Conservation (phyloP, 2,329 filamentous ascomycete genomes). For the Nemania sp. region DNA sequence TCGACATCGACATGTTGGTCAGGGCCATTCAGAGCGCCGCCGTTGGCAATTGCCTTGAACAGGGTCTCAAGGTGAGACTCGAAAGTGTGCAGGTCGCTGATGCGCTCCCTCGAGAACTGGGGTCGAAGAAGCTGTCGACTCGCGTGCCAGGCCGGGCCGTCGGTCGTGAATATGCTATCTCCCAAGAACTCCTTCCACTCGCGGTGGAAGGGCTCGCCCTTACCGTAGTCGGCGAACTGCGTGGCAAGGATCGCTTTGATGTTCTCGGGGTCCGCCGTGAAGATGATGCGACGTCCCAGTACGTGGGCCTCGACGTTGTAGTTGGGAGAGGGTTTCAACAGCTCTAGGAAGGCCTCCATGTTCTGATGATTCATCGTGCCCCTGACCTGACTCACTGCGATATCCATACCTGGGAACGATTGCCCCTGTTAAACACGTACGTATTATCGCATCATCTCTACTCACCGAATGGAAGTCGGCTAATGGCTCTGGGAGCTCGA, state of each 20-base stretch:
- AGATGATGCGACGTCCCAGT: slow-evolving; percentile 63
- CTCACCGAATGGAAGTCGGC: slow-evolving; percentile 52
- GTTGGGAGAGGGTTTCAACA: slow-evolving; percentile 50
- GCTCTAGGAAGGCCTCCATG: slow-evolving; percentile 63
- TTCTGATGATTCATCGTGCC: slow-evolving; percentile 59
- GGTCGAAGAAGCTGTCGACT: slow-evolving; percentile 83
- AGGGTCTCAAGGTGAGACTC: slow-evolving; percentile 77
- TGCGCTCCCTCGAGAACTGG: slow-evolving; percentile 83
- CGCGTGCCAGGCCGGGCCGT: slow-evolving; percentile 77
- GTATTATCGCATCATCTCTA: background rate
- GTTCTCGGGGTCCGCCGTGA: slow-evolving; percentile 85
- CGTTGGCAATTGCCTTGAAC: slow-evolving; percentile 68
- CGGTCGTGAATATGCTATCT: slow-evolving; percentile 78
- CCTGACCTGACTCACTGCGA: slow-evolving; percentile 61
- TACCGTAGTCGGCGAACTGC: slow-evolving; percentile 84
- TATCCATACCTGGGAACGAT: slow-evolving; percentile 61
- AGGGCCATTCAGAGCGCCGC: slow-evolving; percentile 61
- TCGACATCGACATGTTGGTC: slow-evolving; percentile 66
- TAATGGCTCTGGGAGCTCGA: slow-evolving; percentile 45
- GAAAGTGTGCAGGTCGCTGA: slow-evolving; percentile 80
- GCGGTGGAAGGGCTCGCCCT: slow-evolving; percentile 73
- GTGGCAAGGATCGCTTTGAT: slow-evolving; percentile 86
- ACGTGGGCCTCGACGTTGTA: slow-evolving; percentile 66
- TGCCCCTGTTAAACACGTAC: background rate
- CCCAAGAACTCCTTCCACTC: slow-evolving; percentile 80